Evolutionary conservation across 2,329 filamentous ascomycete species (phyloP), one percentile per base, ranked within the genome.

Genomic region (Juglanconis oblonga): DNA sequence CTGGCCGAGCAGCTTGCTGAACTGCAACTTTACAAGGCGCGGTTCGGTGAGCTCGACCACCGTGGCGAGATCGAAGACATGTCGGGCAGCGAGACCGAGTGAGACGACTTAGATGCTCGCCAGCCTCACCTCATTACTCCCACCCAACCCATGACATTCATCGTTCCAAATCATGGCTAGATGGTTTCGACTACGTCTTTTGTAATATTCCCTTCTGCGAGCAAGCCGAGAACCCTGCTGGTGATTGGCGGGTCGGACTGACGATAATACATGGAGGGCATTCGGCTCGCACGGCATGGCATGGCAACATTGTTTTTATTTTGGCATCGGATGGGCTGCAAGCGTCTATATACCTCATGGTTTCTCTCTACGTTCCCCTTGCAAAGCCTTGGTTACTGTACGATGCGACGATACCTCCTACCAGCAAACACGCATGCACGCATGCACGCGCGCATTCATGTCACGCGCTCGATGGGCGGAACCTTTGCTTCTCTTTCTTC

Each of bases 1-100:
- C 78, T 94, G 36, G 76, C 82, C 40, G 72, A 77, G 35, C 85
- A 90, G 69, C 75, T 91, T 60, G 78, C 79, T 35, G 86, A 92
- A 69, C 77, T 92, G 52, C 79, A 85, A 69, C 75, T 73, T 59
- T 88, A 89, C 72, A 86, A 82, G 69, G 76, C 76, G 35, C 75
- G 70, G 53, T 86, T 78, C 63, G 84, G 83, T 45, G 72, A 75
- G 5, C 68, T 85, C 38, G 69, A 70, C 54, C 45, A 52, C 13
- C 44, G 33, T 31, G 24, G 17, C 24, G 68, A 67, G 59, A 63
- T 67, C 14, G 62, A 64, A 11, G 64, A 69, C 29, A 54, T 57
- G 7, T 69, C 72, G 36, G 74, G 70, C 48, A 74, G 71, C 62
- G 73, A 73, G 38, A 73, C 72, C 17, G 73, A 75, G 59, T 70